Evolutionary conservation across 768 basidiomycete genomes (phyloP), one percentile per base, ranked within the genome.

Genomic region (Hygrocybe coccinea): DNA sequence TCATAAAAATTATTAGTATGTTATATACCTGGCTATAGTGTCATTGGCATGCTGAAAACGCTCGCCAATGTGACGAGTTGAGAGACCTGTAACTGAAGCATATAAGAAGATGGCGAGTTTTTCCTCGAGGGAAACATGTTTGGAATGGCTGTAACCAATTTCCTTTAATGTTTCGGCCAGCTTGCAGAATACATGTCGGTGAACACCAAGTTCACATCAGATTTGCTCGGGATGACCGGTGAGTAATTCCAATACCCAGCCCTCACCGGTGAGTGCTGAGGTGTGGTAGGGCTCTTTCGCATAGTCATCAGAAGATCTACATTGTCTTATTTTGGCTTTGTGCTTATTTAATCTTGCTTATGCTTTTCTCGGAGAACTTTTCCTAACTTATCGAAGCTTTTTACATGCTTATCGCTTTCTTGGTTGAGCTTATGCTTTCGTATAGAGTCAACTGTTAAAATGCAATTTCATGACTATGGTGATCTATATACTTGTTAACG

Each of bases 71-170:
- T 69, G 64, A 2, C 64, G 45, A 50, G 62, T 62, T 9, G 62
- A 46, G 11, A 68, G 24, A 2, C 66, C 65, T 25, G 64, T 70
- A 10, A 66, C 60, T 35, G 56, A 62, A 15, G 56, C 58, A 55
- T 70, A 67, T 15, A 70, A 46, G 50, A 70, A 69, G 37, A 68
- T 70, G 7, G 67, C 65, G 25, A 67, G 12, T 36, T 66, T 61
- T 55, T 70, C 67, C 41, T 69, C 60, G 1, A 68, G 56, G 4
- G 21, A 25, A 21, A 69, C 64, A 56, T 52, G 52, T 2, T 64
- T 60, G n/a, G 67, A 60, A 58, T 69, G 68, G 10, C 12, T 22
- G 50, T 65, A 67, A 1, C 50, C 41, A 44, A 47, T 25, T 19
- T 25, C 14, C 4, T 14, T 4, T 15, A 47, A 21, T 21, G 12